These are phyloP conservation scores for Aphanomyces cochlioides DNA, from an alignment of 352 stramenopile genomes.

Conservation along the genomic window DNA sequence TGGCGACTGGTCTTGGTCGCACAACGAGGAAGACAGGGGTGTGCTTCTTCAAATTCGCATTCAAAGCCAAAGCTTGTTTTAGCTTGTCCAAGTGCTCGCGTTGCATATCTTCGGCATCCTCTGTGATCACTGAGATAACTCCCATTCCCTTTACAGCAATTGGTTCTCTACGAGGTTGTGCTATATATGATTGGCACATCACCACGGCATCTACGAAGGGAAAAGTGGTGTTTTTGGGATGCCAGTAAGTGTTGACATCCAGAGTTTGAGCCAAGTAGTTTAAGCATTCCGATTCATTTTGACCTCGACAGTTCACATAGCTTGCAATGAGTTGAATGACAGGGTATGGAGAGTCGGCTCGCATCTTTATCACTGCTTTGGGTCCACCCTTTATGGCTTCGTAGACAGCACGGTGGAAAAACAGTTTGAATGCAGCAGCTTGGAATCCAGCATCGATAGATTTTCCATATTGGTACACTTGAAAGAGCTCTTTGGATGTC, in stretches of 20 bases:
- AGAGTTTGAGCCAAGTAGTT: neutral
- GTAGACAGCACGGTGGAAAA: neutral
- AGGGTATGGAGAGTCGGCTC: neutral
- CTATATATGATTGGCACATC: neutral
- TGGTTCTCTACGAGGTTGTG: neutral
- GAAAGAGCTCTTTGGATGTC: neutral
- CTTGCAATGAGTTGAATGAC: neutral
- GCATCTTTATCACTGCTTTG: neutral
- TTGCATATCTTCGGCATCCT: neutral
- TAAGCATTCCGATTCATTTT: neutral
- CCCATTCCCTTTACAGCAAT: no score
- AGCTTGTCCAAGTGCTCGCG: neutral
- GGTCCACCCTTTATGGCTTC: neutral
- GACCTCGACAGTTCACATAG: neutral
- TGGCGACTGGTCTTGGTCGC: no score
- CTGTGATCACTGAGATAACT: neutral
- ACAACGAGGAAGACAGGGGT: no score
- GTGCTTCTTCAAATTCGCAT: no score
- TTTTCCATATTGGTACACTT: slow-evolving; percentile 2
- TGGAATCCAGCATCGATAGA: neutral
- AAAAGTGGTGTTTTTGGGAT: neutral
- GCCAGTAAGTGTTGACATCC: neutral
- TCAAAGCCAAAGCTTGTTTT: no score
- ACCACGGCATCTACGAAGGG: neutral
- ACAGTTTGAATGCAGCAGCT: neutral